phyloP scores from a whole-genome alignment of 2,329 filamentous ascomycete species.

The Colletotrichum tropicale region DNA sequence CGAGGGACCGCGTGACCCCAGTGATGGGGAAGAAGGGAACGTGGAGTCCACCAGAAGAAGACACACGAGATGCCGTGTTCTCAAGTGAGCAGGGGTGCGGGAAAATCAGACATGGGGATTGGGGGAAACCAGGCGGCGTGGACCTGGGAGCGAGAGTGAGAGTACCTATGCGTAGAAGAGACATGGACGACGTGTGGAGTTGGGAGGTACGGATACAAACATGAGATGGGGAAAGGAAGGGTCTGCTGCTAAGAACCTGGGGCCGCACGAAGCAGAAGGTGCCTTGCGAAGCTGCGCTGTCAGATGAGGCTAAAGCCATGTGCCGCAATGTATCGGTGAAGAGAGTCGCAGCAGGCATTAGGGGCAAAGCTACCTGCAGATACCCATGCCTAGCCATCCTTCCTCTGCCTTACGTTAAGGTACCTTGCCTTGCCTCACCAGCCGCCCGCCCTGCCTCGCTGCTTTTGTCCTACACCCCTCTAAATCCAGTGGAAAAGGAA shows the following conservation, averaged over 20 bases:
- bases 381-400: background rate
- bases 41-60: background rate
- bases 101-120: conserved; percentile 10
- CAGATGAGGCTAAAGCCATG: conserved; percentile 13
- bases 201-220: background rate
- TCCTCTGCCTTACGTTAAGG: background rate
- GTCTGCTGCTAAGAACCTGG: background rate
- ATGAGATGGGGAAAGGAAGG: background rate
- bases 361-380: background rate
- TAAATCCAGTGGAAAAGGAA: background rate
- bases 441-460: background rate
- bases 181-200: background rate
- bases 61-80: conserved; percentile 7
- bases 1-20: conserved; percentile 18
- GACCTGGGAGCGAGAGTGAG: background rate
- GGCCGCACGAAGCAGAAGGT: background rate
- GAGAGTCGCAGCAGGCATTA: background rate
- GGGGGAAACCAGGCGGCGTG: background rate
- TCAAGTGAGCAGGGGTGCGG: background rate
- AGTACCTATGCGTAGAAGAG: background rate
- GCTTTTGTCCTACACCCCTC: background rate
- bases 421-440: background rate
- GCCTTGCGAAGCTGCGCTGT: background rate
- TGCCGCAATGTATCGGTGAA: background rate
- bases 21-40: background rate